Conservation (phyloP, 352 stramenopile species). For the Phytophthora foliorum region DNA sequence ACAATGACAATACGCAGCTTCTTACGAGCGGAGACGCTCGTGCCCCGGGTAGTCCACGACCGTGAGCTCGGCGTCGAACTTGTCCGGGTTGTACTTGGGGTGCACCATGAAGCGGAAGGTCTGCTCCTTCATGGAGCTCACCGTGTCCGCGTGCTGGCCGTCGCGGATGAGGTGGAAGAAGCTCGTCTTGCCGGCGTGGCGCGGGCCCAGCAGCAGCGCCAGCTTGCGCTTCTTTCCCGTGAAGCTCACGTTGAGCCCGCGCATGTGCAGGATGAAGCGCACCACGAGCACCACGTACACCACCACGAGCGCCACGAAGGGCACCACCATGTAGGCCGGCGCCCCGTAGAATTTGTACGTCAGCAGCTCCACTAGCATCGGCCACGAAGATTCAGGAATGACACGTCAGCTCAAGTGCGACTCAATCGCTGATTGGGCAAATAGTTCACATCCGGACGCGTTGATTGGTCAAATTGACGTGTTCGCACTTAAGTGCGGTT, state of each 20-base stretch:
- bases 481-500: neutral
- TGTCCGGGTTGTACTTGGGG: conserved; percentile 68
- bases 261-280: conserved; percentile 78
- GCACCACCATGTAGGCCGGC: conserved; percentile 66
- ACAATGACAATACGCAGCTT: conserved; percentile 6
- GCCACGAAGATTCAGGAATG: conserved; percentile 27
- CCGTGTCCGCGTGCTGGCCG: conserved; percentile 72
- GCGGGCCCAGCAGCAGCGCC: conserved; percentile 71
- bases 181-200: conserved; percentile 81
- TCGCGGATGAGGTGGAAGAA: conserved; percentile 86
- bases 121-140: conserved; percentile 89
- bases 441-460: too few relatives aligned
- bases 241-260: conserved; percentile 64
- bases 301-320: conserved; percentile 49
- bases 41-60: conserved; percentile 88
- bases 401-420: conserved; percentile 13
- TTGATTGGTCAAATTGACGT: too few relatives aligned
- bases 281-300: conserved; percentile 70
- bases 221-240: conserved; percentile 82
- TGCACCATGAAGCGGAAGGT: conserved; percentile 78
- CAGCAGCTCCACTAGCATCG: conserved; percentile 33
- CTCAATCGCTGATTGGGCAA: too few relatives aligned
- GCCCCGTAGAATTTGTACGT: conserved; percentile 66
- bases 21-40: conserved; percentile 80
- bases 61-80: conserved; percentile 76